Base-by-base conservation (phyloP, 2,329 filamentous ascomycete genomes). In the Xylaria sp. region DNA sequence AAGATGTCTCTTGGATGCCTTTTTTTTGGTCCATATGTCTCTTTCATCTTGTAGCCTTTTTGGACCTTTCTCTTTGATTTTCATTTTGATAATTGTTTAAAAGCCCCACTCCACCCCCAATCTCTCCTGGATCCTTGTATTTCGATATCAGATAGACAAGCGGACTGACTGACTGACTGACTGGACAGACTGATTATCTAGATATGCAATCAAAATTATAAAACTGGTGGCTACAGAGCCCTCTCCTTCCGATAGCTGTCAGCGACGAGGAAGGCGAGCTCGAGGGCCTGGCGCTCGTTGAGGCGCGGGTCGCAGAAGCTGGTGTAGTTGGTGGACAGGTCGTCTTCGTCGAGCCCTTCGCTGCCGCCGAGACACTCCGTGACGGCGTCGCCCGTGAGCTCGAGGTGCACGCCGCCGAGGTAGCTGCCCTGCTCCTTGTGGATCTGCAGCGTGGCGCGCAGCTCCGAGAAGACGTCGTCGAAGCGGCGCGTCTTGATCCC, bases 261-360 rank as follows among this genome's bases (percentile, higher is more conserved):
- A 0, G 96, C 96, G 57, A 99, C 91, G 76, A 98, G 82, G 80
- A 99, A 99, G 0, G 96, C 94, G 79, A 98, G 81, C 84, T 99
- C 96, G 16, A 99, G 86, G 0, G 96, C 94, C 84, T 99, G 96
- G 83, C 98, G 98, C 86, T 98, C 96, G 78, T 99, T 99, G 73
- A 99, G 83, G 27, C 96, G 84, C 5, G 96, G 96, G 79, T 99
- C 96, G 80, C 96, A 99, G 84, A 95, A 98, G 44, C 92, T 97
- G 5, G 94, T 97, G 81, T 99, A 99, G 76, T 97, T 94, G 72
- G 93, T 88, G 2, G 91, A 91, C 75, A 99, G 79, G 77, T 98
- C 95, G 70, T 96, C 92, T 80, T 98, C 96, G 42, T 88, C 92
- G 68, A 98, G 83, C 0, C 92, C 93, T 78, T 93, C 93, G 71